A percentile compares a stretch with the other conserved stretches of the same genome.
phyloP scores from a whole-genome alignment of 768 basidiomycete species.

The Podaxis pistillaris region DNA sequence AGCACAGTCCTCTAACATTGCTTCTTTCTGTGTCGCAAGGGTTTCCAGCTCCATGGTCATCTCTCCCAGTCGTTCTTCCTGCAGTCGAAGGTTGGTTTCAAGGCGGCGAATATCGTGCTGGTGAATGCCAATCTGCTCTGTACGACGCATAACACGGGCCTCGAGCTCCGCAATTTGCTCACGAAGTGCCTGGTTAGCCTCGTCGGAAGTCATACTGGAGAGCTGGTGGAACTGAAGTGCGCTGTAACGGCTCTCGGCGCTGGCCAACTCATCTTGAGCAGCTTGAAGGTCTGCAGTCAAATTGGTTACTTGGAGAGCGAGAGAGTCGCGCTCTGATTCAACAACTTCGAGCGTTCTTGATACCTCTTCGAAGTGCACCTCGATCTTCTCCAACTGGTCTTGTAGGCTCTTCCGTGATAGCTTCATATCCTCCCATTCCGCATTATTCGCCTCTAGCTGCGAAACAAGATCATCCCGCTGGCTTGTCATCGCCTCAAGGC shows the following conservation, averaged over 20 bases:
- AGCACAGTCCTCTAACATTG: conserved; percentile 84
- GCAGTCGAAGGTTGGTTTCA: conserved; percentile 70
- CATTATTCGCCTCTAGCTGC: conserved; percentile 31
- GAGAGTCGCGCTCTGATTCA: conserved; percentile 66
- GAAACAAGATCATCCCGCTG: conserved; percentile 36
- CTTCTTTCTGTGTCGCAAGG: conserved; percentile 63
- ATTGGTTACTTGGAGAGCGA: conserved; percentile 63
- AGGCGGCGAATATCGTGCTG: conserved; percentile 78
- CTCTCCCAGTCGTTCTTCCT: conserved; percentile 73
- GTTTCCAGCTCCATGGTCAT: conserved; percentile 70
- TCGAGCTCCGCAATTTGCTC: conserved; percentile 72
- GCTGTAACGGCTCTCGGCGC: conserved; percentile 60
- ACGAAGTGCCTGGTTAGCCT: conserved; percentile 53
- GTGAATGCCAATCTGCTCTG: conserved; percentile 73
- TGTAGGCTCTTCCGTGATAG: not conserved
- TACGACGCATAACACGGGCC: conserved; percentile 57
- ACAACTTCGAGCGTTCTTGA: conserved; percentile 45
- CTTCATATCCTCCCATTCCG: conserved; percentile 22
- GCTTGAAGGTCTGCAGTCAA: conserved; percentile 55
- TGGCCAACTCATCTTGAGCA: conserved; percentile 51
- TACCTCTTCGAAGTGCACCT: conserved; percentile 34
- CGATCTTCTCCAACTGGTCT: conserved; percentile 30
- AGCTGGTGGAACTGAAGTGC: conserved; percentile 66
- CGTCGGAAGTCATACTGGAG: conserved; percentile 55
- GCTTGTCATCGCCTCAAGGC: conserved; percentile 35